phyloP scores from a whole-genome alignment of 495 filamentous ascomycete genomes.

The Saxophila tyrrhenica region DNA sequence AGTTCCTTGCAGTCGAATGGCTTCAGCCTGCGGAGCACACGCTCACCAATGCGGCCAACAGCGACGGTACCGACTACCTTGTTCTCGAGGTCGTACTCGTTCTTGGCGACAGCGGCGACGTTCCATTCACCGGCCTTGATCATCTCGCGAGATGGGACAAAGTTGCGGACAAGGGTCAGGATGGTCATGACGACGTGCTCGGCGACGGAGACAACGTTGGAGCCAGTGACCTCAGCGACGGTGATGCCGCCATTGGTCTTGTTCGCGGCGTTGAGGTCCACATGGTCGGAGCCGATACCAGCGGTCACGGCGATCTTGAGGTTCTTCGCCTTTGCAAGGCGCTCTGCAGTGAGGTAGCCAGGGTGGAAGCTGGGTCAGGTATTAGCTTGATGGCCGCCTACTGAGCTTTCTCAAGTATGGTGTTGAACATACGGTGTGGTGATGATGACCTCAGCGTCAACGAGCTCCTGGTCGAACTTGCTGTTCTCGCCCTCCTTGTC shows the following conservation, averaged over 20 bases:
- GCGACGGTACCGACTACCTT: constrained; percentile 98
- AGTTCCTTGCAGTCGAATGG: constrained; percentile 99
- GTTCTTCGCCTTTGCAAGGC: constrained; percentile 95
- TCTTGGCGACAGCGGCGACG: constrained; percentile 90
- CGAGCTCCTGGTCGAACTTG: constrained; percentile 85
- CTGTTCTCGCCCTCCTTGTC: constrained; percentile 95
- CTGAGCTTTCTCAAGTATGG: background rate
- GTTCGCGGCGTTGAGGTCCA: constrained; percentile 95
- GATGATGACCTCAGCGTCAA: constrained; percentile 97
- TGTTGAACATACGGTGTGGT: constrained; percentile 70
- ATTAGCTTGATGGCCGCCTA: constrained; percentile 6
- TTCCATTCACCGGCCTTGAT: constrained; percentile 84
- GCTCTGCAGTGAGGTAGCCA: constrained; percentile 92
- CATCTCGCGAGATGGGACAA: constrained; percentile 93
- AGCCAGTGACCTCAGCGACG: constrained; percentile 89
- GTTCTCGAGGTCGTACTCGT: constrained; percentile 92
- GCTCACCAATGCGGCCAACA: constrained; percentile 95
- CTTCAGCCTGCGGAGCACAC: constrained; percentile 88
- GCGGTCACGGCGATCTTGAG: constrained; percentile 91
- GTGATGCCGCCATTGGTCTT: constrained; percentile 96
- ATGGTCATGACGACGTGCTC: constrained; percentile 95
- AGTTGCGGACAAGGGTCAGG: constrained; percentile 91
- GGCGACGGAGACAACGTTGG: constrained; percentile 37
- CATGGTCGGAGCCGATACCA: constrained; percentile 95
- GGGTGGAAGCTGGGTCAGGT: constrained; percentile 74